Evolutionary conservation across 306 rosid genomes (phyloP).

Genomic region (Rosa rugosa): DNA sequence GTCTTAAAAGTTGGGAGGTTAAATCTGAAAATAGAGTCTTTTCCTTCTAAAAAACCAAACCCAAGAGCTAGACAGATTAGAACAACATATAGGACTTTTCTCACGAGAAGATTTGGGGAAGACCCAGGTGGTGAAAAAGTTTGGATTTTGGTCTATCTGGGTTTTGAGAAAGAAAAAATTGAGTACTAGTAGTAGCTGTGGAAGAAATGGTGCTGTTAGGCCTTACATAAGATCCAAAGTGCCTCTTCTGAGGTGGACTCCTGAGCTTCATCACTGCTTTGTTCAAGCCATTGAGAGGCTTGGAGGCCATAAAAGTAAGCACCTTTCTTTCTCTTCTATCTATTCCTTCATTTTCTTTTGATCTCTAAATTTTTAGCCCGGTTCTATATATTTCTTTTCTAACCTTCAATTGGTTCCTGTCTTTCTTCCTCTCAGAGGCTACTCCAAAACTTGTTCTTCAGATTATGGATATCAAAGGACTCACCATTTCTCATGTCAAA

Average conservation of each 20-base stretch:
- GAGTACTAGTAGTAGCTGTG: slow-evolving; percentile 55
- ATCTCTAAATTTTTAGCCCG: background rate
- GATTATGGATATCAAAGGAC: slow-evolving; percentile 90
- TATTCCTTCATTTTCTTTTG: background rate
- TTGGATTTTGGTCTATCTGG: background rate
- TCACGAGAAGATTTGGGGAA: slow-evolving; percentile 14
- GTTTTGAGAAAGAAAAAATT: slow-evolving; percentile 18
- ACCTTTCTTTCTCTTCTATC: background rate
- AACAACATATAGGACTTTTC: background rate
- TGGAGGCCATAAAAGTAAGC: slow-evolving; percentile 90
- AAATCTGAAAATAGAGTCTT: background rate
- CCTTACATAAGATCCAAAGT: slow-evolving; percentile 92
- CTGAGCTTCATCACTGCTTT: slow-evolving; percentile 87
- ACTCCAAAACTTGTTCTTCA: slow-evolving; percentile 98
- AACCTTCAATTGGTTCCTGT: background rate
- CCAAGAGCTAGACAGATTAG: background rate
- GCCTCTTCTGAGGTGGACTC: slow-evolving; percentile 96
- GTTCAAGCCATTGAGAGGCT: slow-evolving; percentile 80
- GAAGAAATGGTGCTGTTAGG: slow-evolving; percentile 84
- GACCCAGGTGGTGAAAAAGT: slow-evolving; percentile 11
- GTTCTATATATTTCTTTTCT: background rate
- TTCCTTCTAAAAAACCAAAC: background rate
- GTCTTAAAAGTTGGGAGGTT: background rate
- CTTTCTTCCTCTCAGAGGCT: slow-evolving; percentile 46
- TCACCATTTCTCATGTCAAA: slow-evolving; percentile 96